phyloP scores from a whole-genome alignment of 2,329 filamentous ascomycete species.

The Pezicula rhizophila region DNA sequence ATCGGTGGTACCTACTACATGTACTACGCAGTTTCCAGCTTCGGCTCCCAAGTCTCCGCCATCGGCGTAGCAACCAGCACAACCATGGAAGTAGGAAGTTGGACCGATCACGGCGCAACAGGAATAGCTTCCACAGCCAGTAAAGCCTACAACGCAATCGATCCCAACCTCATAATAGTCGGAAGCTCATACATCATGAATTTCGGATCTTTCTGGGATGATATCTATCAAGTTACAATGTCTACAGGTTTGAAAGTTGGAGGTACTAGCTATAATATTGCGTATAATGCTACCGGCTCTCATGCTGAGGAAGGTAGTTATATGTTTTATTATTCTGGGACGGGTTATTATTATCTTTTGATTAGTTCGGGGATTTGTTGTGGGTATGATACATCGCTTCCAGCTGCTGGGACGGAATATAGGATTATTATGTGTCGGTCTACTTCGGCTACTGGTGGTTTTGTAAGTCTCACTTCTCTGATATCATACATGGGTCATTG shows the following conservation, averaged over 20 bases:
- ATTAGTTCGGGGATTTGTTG: slow-evolving; percentile 58
- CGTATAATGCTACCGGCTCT: slow-evolving; percentile 43
- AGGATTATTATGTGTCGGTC: slow-evolving; percentile 61
- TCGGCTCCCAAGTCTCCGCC: slow-evolving; percentile 45
- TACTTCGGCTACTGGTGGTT: slow-evolving; percentile 43
- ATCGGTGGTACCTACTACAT: slow-evolving; percentile 55
- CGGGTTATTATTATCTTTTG: slow-evolving; percentile 56
- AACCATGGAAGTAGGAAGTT: slow-evolving; percentile 46
- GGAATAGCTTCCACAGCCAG: slow-evolving; percentile 40
- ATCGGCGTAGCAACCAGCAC: slow-evolving; percentile 42
- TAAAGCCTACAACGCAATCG: slow-evolving; percentile 55
- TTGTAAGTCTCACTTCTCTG: slow-evolving; percentile 29
- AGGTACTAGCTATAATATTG: slow-evolving; percentile 37
- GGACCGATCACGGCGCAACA: slow-evolving; percentile 52
- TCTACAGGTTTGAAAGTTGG: slow-evolving; percentile 26
- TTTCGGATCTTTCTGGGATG: slow-evolving; percentile 65
- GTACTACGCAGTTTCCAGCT: slow-evolving; percentile 53
- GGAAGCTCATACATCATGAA: slow-evolving; percentile 42
- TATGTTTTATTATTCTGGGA: slow-evolving; percentile 44
- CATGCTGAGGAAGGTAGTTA: slow-evolving; percentile 52
- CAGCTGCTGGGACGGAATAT: slow-evolving; percentile 56
- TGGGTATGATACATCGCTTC: slow-evolving; percentile 41
- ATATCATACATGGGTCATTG: background rate
- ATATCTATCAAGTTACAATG: slow-evolving; percentile 56
- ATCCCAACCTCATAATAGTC: slow-evolving; percentile 43